Conservation (phyloP, 2,329 filamentous ascomycete genomes). For the Leptographium wingfieldii region DNA sequence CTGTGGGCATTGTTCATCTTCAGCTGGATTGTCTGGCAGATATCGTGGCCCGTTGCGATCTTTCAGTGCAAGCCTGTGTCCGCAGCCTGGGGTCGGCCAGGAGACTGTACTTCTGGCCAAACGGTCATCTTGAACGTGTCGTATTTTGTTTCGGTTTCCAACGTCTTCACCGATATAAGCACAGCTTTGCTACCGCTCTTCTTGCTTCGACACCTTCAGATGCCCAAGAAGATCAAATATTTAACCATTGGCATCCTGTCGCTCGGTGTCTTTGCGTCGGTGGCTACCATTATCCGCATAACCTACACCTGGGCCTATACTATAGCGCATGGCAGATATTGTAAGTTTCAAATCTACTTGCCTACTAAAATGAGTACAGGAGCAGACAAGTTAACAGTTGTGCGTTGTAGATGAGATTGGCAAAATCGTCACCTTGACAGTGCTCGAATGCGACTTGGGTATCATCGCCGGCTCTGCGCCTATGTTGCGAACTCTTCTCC, state of each 20-base stretch:
- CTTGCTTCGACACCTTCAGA: conserved; percentile 16
- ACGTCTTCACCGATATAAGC: conserved; percentile 18
- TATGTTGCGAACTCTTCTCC: conserved; percentile 3
- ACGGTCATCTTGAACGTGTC: conserved; percentile 15
- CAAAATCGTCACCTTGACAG: conserved; percentile 34
- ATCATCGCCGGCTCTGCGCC: conserved; percentile 22
- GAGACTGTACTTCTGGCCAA: conserved; percentile 10
- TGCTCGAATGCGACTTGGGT: conserved; percentile 24
- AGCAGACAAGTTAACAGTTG: background rate
- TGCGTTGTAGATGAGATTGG: conserved; percentile 12
- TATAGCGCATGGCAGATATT: background rate
- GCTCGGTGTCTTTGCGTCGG: background rate
- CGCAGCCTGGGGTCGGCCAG: conserved; percentile 3
- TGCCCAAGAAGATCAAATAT: conserved; percentile 6
- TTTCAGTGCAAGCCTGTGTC: conserved; percentile 12
- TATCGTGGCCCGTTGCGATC: conserved; percentile 12
- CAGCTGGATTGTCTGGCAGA: conserved; percentile 8
- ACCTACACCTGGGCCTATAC: conserved; percentile 1
- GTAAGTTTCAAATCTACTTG: background rate
- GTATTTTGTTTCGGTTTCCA: conserved; percentile 17
- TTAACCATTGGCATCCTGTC: background rate
- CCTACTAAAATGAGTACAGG: too few relatives aligned
- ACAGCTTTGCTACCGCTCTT: conserved; percentile 16
- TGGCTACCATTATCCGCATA: conserved; percentile 1
- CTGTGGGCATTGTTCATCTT: conserved; percentile 10